These are phyloP conservation scores for Diutina pseudorugosa DNA, from an alignment of 1,139 yeast species.

Conservation along the genomic window DNA sequence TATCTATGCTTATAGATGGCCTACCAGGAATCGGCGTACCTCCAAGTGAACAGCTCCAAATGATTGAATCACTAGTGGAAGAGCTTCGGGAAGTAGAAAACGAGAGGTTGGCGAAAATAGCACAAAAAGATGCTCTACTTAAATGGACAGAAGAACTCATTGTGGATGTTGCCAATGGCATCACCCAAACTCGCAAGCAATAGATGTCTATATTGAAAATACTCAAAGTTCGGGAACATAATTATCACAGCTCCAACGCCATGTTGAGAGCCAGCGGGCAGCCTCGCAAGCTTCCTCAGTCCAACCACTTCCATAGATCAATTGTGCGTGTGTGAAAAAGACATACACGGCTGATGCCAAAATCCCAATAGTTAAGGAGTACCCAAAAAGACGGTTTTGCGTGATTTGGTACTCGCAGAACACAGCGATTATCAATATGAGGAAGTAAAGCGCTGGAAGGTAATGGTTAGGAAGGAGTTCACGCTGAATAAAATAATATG, in stretches of 20 bases:
- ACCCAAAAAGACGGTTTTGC: slow-evolving; percentile 12
- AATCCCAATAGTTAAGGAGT: slow-evolving; percentile 10
- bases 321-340: slow-evolving; percentile 15
- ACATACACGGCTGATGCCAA: slow-evolving; percentile 11
- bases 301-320: slow-evolving; percentile 27
- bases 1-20: slow-evolving; percentile 73
- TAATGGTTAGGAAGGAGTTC: slow-evolving; percentile 29
- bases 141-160: slow-evolving; percentile 62
- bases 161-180: slow-evolving; percentile 24
- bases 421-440: slow-evolving; percentile 20
- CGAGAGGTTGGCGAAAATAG: slow-evolving; percentile 44
- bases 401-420: slow-evolving; percentile 19
- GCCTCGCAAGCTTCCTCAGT: slow-evolving; percentile 14
- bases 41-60: slow-evolving; percentile 56
- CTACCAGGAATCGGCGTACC: slow-evolving; percentile 90
- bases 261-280: slow-evolving; percentile 20
- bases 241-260: slow-evolving; percentile 25
- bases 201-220: not conserved
- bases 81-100: slow-evolving; percentile 54
- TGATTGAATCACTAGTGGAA: slow-evolving; percentile 49
- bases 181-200: not conserved
- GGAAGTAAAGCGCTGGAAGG: slow-evolving; percentile 23
- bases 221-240: slow-evolving; percentile 6
- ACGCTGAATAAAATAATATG: slow-evolving; percentile 21
- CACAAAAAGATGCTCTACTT: slow-evolving; percentile 54